These are phyloP conservation scores for Aspergillus steynii DNA, from an alignment of 495 filamentous ascomycete genomes.

Conservation along the genomic window DNA sequence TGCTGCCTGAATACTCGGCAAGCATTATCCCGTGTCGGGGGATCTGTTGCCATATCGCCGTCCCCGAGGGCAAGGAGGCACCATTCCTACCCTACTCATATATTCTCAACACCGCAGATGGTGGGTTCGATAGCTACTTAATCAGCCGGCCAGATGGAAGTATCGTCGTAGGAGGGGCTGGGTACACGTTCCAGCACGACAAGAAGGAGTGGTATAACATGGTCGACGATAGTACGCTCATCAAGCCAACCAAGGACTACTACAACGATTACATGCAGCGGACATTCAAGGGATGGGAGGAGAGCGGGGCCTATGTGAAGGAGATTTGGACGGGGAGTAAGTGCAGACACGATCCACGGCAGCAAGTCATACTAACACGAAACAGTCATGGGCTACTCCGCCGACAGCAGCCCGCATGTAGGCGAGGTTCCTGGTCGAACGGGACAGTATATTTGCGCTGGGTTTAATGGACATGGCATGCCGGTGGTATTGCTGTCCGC, in stretches of 20 bases:
- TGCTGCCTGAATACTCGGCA: constrained; percentile 57
- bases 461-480: constrained; percentile 61
- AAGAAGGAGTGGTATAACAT: constrained; percentile 55
- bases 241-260: constrained; percentile 58
- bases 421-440: constrained; percentile 47
- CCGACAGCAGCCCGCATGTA: constrained; percentile 49
- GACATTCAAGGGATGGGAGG: constrained; percentile 48
- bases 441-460: constrained; percentile 50
- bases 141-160: constrained; percentile 67
- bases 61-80: constrained; percentile 54
- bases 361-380: too few species aligned
- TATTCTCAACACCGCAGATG: constrained; percentile 20
- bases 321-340: constrained; percentile 53
- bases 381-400: constrained; percentile 46
- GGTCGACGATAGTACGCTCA: constrained; percentile 54
- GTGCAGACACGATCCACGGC: constrained; percentile 2
- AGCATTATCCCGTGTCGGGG: constrained; percentile 57
- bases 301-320: constrained; percentile 41
- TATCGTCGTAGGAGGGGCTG: constrained; percentile 67
- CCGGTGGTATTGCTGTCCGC: constrained; percentile 46
- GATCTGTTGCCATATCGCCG: constrained; percentile 65
- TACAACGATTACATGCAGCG: constrained; percentile 56
- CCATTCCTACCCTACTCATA: constrained; percentile 37
- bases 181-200: constrained; percentile 49
- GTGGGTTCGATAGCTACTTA: constrained; percentile 52